A percentile compares a stretch with the other conserved stretches of the same genome.
Evolutionary conservation across 305 asterid species (phyloP).

Genomic region (Solanum aculeatissimum): DNA sequence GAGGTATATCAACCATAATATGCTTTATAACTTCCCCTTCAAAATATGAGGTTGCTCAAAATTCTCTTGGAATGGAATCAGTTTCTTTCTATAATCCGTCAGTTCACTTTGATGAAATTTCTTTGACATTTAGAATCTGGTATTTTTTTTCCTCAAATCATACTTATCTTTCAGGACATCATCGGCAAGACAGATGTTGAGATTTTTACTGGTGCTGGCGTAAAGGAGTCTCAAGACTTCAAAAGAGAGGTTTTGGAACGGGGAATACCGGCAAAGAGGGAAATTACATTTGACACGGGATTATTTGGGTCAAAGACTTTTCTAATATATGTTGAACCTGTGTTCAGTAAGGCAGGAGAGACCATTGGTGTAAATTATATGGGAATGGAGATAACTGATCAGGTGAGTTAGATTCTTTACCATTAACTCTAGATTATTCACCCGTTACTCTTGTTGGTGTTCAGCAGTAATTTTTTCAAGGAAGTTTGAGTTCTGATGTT

Average conservation of each 20-base stretch:
- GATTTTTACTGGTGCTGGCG: slow-evolving; percentile 77
- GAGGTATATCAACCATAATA: slow-evolving; percentile 32
- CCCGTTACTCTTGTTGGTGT: neutral
- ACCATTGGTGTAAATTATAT: slow-evolving; percentile 82
- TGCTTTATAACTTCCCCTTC: neutral
- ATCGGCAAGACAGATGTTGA: slow-evolving; percentile 88
- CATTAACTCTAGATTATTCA: neutral
- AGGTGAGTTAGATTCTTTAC: slow-evolving; percentile 22
- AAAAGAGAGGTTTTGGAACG: slow-evolving; percentile 70
- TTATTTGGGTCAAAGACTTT: slow-evolving; percentile 75
- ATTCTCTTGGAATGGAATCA: neutral
- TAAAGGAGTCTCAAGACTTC: slow-evolving; percentile 91
- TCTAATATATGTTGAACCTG: slow-evolving; percentile 53
- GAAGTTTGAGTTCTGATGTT: neutral
- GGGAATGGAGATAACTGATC: slow-evolving; percentile 97
- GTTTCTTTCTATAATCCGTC: neutral
- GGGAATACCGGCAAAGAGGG: slow-evolving; percentile 75
- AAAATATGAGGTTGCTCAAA: neutral
- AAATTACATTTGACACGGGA: slow-evolving; percentile 82
- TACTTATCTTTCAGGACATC: slow-evolving; percentile 54
- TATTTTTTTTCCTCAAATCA: neutral
- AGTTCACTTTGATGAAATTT: neutral
- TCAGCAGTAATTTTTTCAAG: neutral
- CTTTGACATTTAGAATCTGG: neutral
- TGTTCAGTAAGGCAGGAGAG: slow-evolving; percentile 79